These are phyloP conservation scores for Solanum clarkiae DNA, from an alignment of 257 asterid genomes.

Conservation along the genomic window DNA sequence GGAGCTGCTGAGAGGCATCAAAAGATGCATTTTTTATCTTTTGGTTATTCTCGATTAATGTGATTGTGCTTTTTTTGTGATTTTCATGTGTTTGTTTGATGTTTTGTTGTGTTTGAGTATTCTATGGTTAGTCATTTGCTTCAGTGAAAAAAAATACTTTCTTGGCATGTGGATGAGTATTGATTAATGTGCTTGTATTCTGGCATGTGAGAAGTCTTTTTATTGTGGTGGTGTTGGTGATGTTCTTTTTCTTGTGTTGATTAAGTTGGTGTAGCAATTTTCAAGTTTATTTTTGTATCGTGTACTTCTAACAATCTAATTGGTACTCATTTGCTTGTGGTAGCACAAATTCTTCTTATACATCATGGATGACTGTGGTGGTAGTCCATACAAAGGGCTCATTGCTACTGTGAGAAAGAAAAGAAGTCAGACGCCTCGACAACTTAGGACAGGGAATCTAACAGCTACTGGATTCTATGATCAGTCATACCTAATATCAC, in stretches of 20 bases:
- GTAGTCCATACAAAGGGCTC: slow-evolving; percentile 28
- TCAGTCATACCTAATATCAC: slow-evolving; percentile 35
- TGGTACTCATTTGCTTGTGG: not conserved
- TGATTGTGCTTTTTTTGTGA: too few species aligned
- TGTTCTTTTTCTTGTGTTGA: not conserved
- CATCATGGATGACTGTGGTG: slow-evolving; percentile 50
- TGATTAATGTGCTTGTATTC: not conserved
- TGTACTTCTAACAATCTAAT: not conserved
- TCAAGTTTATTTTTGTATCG: not conserved
- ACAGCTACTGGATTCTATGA: slow-evolving; percentile 23
- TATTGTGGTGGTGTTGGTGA: not conserved
- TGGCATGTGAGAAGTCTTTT: not conserved
- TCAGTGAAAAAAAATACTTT: not conserved
- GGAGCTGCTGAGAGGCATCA: too few species aligned
- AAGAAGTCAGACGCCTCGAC: slow-evolving; percentile 65
- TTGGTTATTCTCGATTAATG: not conserved
- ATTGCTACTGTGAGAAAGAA: slow-evolving; percentile 37
- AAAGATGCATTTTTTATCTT: too few species aligned
- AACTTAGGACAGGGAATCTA: slow-evolving; percentile 54
- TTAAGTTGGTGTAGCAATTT: not conserved
- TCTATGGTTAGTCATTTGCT: not conserved
- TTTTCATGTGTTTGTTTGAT: too few species aligned
- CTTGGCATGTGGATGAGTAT: not conserved
- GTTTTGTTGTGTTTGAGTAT: too few species aligned
- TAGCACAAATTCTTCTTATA: not conserved